Evolutionary conservation across 2,329 filamentous ascomycete genomes (phyloP).

Genomic region (Alternaria viburni): DNA sequence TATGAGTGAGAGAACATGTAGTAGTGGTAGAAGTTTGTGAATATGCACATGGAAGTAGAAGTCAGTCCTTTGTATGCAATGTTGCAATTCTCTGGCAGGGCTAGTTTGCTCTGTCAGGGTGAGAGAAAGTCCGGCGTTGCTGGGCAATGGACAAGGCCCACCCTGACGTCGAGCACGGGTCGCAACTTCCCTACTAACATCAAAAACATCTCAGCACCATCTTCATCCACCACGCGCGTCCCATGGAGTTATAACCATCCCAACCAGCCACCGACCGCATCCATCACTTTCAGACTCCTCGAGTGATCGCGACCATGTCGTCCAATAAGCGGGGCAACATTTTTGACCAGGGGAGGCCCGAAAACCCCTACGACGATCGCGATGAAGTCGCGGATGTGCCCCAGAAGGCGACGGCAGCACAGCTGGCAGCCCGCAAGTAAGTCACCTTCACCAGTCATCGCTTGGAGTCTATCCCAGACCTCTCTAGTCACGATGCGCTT

Average conservation of each 20-base stretch:
- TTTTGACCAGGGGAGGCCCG: slow-evolving; percentile 38
- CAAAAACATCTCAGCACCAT: slow-evolving; percentile 15
- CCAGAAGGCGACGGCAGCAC: slow-evolving; percentile 60
- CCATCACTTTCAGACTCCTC: slow-evolving; percentile 13
- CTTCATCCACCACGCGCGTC: slow-evolving; percentile 10
- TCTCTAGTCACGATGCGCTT: slow-evolving; percentile 5
- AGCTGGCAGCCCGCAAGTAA: slow-evolving; percentile 62
- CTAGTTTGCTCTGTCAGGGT: background rate
- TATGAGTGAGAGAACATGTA: background rate
- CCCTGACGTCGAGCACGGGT: slow-evolving; percentile 18
- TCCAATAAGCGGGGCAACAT: slow-evolving; percentile 33
- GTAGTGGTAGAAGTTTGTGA: background rate
- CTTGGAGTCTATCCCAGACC: background rate
- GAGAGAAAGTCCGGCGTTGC: slow-evolving; percentile 5
- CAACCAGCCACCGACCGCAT: slow-evolving; percentile 6
- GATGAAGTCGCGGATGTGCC: slow-evolving; percentile 53
- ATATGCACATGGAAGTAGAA: background rate
- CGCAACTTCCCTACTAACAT: slow-evolving; percentile 10
- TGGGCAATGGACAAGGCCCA: slow-evolving; percentile 11
- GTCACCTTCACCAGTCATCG: slow-evolving; percentile 37
- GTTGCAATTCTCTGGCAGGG: background rate
- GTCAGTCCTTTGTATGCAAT: background rate
- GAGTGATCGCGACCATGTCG: slow-evolving; percentile 34
- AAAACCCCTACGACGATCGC: slow-evolving; percentile 35
- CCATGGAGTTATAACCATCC: slow-evolving; percentile 12